phyloP scores from a whole-genome alignment of 805 yeast species.

The Ogataea henricii region DNA sequence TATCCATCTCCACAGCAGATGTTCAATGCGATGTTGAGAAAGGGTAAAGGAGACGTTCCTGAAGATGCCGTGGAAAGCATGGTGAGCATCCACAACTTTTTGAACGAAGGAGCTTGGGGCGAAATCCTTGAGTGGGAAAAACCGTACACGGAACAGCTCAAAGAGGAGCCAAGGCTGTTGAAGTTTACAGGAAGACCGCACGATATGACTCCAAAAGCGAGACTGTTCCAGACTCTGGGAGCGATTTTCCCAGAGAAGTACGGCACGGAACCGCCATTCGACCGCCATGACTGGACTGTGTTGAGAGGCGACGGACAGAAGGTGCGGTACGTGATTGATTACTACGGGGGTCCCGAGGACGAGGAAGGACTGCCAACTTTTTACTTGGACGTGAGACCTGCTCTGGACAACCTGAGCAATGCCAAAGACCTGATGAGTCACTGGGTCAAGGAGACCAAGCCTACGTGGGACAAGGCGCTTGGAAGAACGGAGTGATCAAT shows the following conservation, averaged over 20 bases:
- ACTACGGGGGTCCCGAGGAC: conserved; percentile 91
- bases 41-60: conserved; percentile 88
- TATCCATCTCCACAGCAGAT: conserved; percentile 99
- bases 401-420: conserved; percentile 66
- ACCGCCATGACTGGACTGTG: conserved; percentile 98
- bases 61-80: conserved; percentile 95
- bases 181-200: conserved; percentile 92
- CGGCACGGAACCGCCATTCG: conserved; percentile 86
- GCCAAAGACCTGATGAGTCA: conserved; percentile 68
- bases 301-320: conserved; percentile 68
- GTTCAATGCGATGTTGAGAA: conserved; percentile 96
- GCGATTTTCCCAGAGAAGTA: conserved; percentile 70
- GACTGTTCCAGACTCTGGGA: conserved; percentile 63
- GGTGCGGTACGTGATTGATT: conserved; percentile 92
- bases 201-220: conserved; percentile 84
- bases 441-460: conserved; percentile 54
- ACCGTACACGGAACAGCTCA: conserved; percentile 57
- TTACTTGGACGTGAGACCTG: conserved; percentile 93
- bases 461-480: conserved; percentile 70
- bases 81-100: conserved; percentile 95
- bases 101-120: conserved; percentile 97
- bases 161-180: conserved; percentile 70
- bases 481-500: conserved; percentile 39
- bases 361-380: conserved; percentile 88
- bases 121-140: conserved; percentile 92